Percentiles rank a stretch among this genome's conserved stretches.
Conservation (phyloP, 768 basidiomycete genomes). For the Serendipita indica region DNA sequence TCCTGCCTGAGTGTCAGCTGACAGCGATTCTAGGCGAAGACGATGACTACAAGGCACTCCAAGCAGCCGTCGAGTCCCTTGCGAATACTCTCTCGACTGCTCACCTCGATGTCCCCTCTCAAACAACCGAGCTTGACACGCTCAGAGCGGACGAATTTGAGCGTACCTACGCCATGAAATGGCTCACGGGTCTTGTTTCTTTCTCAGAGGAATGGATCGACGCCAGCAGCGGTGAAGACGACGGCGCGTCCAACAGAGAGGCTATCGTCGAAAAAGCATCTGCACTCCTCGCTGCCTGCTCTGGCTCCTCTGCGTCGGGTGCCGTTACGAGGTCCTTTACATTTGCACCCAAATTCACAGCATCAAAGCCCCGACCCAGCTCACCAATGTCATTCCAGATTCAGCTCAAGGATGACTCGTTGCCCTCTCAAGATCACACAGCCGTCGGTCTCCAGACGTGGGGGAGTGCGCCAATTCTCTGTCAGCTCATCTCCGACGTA, state of each 20-base stretch:
- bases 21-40: neutral
- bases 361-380: constrained; percentile 11
- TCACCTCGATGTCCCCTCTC: too few species aligned
- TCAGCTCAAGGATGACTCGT: constrained; percentile 55
- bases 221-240: constrained; percentile 13
- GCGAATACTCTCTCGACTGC: too few species aligned
- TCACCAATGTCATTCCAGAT: constrained; percentile 19
- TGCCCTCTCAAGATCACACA: constrained; percentile 52
- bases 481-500: constrained; percentile 40
- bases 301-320: constrained; percentile 38
- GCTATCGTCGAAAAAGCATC: constrained; percentile 41
- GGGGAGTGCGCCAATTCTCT: constrained; percentile 62
- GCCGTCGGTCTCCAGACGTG: constrained; percentile 75
- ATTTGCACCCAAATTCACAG: constrained; percentile 18
- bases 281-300: constrained; percentile 46
- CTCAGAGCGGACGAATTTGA: constrained; percentile 54
- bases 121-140: too few species aligned
- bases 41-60: neutral
- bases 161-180: constrained; percentile 49
- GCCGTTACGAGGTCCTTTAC: neutral
- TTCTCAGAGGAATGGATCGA: constrained; percentile 41
- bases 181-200: constrained; percentile 57
- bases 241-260: constrained; percentile 29
- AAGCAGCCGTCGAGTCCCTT: neutral
- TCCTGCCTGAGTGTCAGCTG: neutral